Conservation (phyloP, 2,329 filamentous ascomycete species). For the Colletotrichum sojae region DNA sequence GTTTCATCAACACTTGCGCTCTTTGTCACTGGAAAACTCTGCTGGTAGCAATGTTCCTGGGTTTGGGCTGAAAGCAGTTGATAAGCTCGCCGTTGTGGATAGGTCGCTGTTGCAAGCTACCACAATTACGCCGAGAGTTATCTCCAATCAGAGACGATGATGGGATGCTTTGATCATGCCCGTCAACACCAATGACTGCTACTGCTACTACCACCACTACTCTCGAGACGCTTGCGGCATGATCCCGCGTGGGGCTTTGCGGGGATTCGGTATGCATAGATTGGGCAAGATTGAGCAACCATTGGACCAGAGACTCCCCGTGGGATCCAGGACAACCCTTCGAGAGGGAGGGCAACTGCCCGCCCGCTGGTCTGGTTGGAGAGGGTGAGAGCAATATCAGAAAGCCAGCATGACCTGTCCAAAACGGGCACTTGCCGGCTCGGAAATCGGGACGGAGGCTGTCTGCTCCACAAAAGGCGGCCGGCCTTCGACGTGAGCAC, state of each 20-base stretch:
- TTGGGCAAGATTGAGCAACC: slow-evolving; percentile 25
- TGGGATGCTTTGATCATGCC: slow-evolving; percentile 23
- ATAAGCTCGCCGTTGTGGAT: not conserved
- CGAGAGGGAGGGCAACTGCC: not conserved
- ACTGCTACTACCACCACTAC: not conserved
- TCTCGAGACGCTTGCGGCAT: slow-evolving; percentile 21
- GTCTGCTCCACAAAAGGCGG: slow-evolving; percentile 7
- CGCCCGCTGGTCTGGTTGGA: not conserved
- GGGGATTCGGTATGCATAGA: slow-evolving; percentile 15
- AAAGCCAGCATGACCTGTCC: slow-evolving; percentile 24
- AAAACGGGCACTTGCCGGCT: slow-evolving; percentile 25
- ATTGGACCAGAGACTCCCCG: slow-evolving; percentile 7
- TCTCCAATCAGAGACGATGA: slow-evolving; percentile 12
- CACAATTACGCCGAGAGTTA: slow-evolving; percentile 27
- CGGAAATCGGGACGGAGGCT: slow-evolving; percentile 28
- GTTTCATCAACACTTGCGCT: slow-evolving; percentile 22
- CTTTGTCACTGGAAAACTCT: not conserved
- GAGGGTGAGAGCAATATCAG: slow-evolving; percentile 11
- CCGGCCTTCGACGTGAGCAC: slow-evolving; percentile 6
- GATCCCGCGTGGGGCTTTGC: slow-evolving; percentile 23
- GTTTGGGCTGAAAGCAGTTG: not conserved
- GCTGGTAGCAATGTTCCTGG: slow-evolving; percentile 1
- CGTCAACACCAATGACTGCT: slow-evolving; percentile 2
- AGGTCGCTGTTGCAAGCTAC: slow-evolving; percentile 10
- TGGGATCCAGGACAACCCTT: slow-evolving; percentile 19